These are phyloP conservation scores for Lablab purpureus DNA, from an alignment of 306 rosid genomes.

Conservation along the genomic window DNA sequence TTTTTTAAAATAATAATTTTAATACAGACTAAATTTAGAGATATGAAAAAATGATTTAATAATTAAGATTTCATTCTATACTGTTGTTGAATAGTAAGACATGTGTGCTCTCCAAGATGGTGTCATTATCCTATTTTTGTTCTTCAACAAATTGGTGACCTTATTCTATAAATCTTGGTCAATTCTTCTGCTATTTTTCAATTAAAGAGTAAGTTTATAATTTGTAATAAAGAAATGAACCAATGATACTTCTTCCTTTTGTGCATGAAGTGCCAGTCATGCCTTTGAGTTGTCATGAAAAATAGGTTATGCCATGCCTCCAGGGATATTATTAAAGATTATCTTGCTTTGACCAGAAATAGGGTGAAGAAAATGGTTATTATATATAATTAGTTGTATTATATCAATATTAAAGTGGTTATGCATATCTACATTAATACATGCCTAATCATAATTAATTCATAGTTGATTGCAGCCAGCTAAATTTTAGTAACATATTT, in stretches of 20 bases:
- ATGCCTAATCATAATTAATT: too few relatives aligned
- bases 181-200: background rate
- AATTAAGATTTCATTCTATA: too few relatives aligned
- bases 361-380: background rate
- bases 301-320: background rate
- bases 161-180: background rate
- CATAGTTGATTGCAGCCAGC: background rate
- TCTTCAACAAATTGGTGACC: background rate
- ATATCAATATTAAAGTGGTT: too few relatives aligned
- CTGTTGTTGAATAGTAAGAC: too few relatives aligned
- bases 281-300: background rate
- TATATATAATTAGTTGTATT: background rate
- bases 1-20: too few relatives aligned
- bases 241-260: background rate
- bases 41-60: too few relatives aligned
- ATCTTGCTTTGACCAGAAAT: background rate
- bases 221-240: background rate
- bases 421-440: too few relatives aligned
- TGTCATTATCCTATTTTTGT: background rate
- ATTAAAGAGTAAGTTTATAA: background rate
- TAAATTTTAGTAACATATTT: background rate
- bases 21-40: too few relatives aligned
- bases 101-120: too few relatives aligned
- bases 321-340: too few relatives aligned
- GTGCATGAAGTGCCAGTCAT: background rate